These are phyloP conservation scores for Clohesyomyces aquaticus DNA, from an alignment of 495 filamentous ascomycete species.

Conservation along the genomic window DNA sequence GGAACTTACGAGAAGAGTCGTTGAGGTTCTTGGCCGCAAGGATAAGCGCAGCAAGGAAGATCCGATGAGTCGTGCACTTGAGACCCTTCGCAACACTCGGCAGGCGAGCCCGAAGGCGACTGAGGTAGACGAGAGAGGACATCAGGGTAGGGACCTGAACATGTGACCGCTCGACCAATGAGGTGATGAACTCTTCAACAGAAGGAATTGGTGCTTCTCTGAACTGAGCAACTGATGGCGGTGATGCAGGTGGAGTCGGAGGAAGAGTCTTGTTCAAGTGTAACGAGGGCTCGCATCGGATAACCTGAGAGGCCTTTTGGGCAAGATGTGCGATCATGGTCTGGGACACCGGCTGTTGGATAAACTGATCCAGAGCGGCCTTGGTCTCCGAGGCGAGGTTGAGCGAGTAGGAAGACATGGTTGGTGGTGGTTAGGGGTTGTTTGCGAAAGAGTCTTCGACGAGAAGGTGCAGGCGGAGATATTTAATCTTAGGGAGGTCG, in stretches of 20 bases:
- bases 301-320: slow-evolving; percentile 79
- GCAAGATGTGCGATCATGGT: slow-evolving; percentile 89
- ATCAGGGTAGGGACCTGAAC: slow-evolving; percentile 97
- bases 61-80: slow-evolving; percentile 91
- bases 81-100: slow-evolving; percentile 96
- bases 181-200: slow-evolving; percentile 86
- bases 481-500: too few species aligned
- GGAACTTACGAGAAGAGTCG: slow-evolving; percentile 81
- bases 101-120: slow-evolving; percentile 76
- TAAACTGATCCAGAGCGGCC: slow-evolving; percentile 85
- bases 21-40: slow-evolving; percentile 80
- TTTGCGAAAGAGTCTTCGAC: neutral
- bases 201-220: slow-evolving; percentile 66
- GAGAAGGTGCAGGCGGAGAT: too few species aligned
- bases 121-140: slow-evolving; percentile 92
- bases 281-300: slow-evolving; percentile 76
- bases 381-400: slow-evolving; percentile 62
- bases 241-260: slow-evolving; percentile 70
- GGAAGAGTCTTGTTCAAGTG: slow-evolving; percentile 60
- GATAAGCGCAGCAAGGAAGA: slow-evolving; percentile 80
- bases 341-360: slow-evolving; percentile 75
- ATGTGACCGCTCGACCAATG: slow-evolving; percentile 86
- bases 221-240: slow-evolving; percentile 54
- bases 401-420: slow-evolving; percentile 46
- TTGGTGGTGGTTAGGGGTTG: slow-evolving; percentile 5